Percentiles rank a stretch among this genome's conserved stretches.
phyloP scores from a whole-genome alignment of 768 basidiomycete species.

The Gyrodon lividus region DNA sequence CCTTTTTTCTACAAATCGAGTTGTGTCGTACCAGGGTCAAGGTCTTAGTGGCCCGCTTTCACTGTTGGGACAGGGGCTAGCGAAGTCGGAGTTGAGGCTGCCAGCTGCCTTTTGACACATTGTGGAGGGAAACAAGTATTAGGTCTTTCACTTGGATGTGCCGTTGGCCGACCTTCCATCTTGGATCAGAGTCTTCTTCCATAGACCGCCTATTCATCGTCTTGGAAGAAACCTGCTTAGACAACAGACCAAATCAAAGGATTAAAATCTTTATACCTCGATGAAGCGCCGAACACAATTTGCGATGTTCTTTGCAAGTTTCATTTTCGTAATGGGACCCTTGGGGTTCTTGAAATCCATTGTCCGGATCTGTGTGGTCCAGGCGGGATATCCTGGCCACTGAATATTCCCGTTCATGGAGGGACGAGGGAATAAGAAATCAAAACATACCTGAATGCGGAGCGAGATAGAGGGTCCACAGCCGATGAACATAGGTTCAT shows the following conservation, averaged over 20 bases:
- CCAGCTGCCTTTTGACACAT: slow-evolving; percentile 80
- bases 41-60: no score
- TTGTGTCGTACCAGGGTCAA: no score
- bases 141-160: slow-evolving; percentile 65
- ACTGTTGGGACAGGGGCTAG: not conserved
- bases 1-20: no score
- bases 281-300: slow-evolving; percentile 74
- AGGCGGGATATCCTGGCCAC: slow-evolving; percentile 80
- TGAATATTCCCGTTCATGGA: slow-evolving; percentile 25
- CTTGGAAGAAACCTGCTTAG: slow-evolving; percentile 46
- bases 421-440: not conserved
- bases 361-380: slow-evolving; percentile 81
- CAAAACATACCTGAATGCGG: slow-evolving; percentile 58
- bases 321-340: slow-evolving; percentile 70
- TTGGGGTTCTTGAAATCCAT: slow-evolving; percentile 79
- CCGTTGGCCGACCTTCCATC: slow-evolving; percentile 58
- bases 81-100: slow-evolving; percentile 69
- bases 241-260: slow-evolving; percentile 5
- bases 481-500: slow-evolving; percentile 65
- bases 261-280: slow-evolving; percentile 37
- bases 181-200: slow-evolving; percentile 51
- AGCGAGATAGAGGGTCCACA: slow-evolving; percentile 81
- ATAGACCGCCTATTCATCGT: slow-evolving; percentile 42
- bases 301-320: slow-evolving; percentile 76
- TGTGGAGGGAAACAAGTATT: slow-evolving; percentile 74